Evolutionary conservation across 345 rosid species (phyloP).

Genomic region (Lagerstroemia speciosa): DNA sequence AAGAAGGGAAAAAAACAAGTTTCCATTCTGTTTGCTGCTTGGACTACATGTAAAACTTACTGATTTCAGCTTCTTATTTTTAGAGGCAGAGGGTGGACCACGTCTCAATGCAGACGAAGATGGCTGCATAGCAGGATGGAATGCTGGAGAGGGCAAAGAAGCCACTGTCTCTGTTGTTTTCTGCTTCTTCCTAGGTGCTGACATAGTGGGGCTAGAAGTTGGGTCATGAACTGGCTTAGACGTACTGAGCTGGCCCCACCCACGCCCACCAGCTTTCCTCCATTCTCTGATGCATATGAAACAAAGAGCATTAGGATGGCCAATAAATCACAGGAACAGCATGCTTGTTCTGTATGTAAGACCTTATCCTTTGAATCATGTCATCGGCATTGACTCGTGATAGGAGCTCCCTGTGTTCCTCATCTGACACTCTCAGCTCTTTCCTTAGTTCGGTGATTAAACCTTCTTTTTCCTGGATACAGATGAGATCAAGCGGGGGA

Average conservation of each 20-base stretch:
- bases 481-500: constrained; percentile 7
- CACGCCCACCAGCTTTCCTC: constrained; percentile 70
- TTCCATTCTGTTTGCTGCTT: neutral
- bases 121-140: constrained; percentile 71
- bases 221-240: constrained; percentile 59
- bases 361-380: constrained; percentile 79
- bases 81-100: constrained; percentile 61
- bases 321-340: neutral
- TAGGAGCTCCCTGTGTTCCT: constrained; percentile 83
- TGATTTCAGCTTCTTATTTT: constrained; percentile 71
- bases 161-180: constrained; percentile 73
- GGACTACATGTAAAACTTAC: constrained; percentile 35
- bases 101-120: constrained; percentile 69
- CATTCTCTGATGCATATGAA: constrained; percentile 53
- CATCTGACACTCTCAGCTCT: constrained; percentile 93
- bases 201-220: constrained; percentile 69
- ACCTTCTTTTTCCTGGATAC: constrained; percentile 70
- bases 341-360: constrained; percentile 12
- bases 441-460: constrained; percentile 91
- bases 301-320: neutral
- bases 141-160: constrained; percentile 71
- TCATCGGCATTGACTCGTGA: constrained; percentile 87
- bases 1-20: neutral
- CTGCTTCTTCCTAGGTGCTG: constrained; percentile 84
- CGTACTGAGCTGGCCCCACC: constrained; percentile 47